Evolutionary conservation across 164 flowering plant species (phyloP).

Genomic region (Magnolia officinalis): DNA sequence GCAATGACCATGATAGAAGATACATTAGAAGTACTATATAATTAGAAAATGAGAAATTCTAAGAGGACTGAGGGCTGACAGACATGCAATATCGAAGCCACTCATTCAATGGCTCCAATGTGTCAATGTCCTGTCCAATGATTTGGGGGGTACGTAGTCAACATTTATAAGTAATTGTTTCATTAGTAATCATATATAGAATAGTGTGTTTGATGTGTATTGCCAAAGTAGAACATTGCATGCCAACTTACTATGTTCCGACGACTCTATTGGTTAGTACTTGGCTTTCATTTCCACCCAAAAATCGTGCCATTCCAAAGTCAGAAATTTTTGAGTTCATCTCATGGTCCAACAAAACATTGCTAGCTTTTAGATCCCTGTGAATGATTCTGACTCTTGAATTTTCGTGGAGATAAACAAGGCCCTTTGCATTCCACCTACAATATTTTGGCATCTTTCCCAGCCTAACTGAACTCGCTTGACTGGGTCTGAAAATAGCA

Average conservation of each 20-base stretch:
- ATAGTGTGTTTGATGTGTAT: neutral
- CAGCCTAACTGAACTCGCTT: constrained; percentile 19
- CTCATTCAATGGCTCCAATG: neutral
- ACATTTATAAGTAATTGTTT: neutral
- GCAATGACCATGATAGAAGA: constrained; percentile 12
- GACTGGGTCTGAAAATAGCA: neutral
- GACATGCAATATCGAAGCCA: neutral
- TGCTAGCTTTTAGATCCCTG: constrained; percentile 59
- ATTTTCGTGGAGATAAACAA: constrained; percentile 62
- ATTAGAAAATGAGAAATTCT: neutral
- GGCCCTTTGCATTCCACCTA: constrained; percentile 46
- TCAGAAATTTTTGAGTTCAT: constrained; percentile 53
- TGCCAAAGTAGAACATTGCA: neutral
- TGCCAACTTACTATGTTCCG: constrained; percentile 40
- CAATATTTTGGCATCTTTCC: constrained; percentile 24
- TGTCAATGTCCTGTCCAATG: neutral
- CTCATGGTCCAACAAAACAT: constrained; percentile 43
- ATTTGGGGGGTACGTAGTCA: neutral
- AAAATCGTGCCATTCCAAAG: constrained; percentile 43
- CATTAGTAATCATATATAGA: neutral
- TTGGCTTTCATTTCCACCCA: constrained; percentile 24
- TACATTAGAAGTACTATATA: neutral
- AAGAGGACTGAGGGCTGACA: neutral
- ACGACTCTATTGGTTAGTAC: constrained; percentile 24
- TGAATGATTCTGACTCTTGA: constrained; percentile 53